Conservation (phyloP, 1,284 basidiomycete species). For the Pascua sp. region DNA sequence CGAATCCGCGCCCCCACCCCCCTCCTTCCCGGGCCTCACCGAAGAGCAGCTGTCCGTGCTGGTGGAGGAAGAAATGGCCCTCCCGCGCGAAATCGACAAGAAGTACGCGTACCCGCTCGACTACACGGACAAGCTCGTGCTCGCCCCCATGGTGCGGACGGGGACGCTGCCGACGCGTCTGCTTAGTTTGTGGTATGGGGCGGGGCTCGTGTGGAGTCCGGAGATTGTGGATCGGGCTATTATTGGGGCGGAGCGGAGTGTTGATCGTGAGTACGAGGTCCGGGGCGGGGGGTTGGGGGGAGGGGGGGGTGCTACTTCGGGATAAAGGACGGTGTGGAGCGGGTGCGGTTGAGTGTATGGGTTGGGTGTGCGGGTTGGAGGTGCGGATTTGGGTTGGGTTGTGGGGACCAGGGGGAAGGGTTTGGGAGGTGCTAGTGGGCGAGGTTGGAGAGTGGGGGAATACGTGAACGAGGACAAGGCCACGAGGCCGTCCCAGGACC, state of each 20-base stretch:
- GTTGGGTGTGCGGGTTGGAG: too few species aligned
- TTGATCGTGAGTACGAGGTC: conserved; percentile 77
- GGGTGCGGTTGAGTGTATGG: too few species aligned
- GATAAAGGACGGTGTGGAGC: too few species aligned
- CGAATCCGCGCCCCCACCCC: background rate
- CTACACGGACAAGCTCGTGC: conserved; percentile 72
- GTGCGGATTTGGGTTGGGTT: too few species aligned
- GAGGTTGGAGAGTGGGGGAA: too few species aligned
- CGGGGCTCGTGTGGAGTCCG: conserved; percentile 92
- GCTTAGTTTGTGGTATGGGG: conserved; percentile 87
- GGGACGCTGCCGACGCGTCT: conserved; percentile 64
- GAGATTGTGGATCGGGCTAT: conserved; percentile 97
- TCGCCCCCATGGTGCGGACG: conserved; percentile 94
- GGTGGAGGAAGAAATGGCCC: conserved; percentile 30
- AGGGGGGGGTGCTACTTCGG: too few species aligned
- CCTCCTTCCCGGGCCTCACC: background rate
- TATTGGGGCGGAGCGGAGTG: conserved; percentile 72
- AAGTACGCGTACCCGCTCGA: conserved; percentile 39
- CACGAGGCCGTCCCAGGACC: too few species aligned
- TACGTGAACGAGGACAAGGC: too few species aligned
- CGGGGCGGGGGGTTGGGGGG: background rate
- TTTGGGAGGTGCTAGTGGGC: too few species aligned
- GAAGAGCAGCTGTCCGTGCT: conserved; percentile 3
- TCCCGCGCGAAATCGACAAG: conserved; percentile 33
- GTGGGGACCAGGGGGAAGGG: too few species aligned